Base-by-base conservation (phyloP, 148 eudicot species). In the Limonium bicolor region DNA sequence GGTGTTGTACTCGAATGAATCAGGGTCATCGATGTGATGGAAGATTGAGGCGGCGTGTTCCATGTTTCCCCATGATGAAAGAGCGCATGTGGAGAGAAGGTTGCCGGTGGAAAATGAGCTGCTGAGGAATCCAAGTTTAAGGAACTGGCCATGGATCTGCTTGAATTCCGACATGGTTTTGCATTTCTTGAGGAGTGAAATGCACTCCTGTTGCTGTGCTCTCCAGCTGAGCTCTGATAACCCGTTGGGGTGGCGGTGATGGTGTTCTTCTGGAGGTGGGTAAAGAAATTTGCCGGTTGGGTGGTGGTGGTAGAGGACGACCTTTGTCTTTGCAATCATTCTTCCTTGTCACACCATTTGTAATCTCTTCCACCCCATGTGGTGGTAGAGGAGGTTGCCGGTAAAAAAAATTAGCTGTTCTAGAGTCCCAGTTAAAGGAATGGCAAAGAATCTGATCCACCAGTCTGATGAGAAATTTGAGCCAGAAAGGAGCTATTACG, bases 41-140 rank as follows among this genome's bases (percentile, higher is more conserved):
- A 78, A 74, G 11, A 78, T 65, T 25, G 62, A 67, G 43, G 60
- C 49, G 6, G 86, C 74, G 41, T 74, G 70, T 35, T 62, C 70
- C 72, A 78, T 73, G 60, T 59, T 70, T 31, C 74, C 70, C 77
- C 77, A 74, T 20, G 19, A 53, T 9, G 86, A 70, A 2, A 67
- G 49, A 22, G 77, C 77, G 62, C 80, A 73, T 32, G 69, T 70
- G 3, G 66, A 24, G 9, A 70, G 14, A 31, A 78, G 71, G 54
- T 57, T 70, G 51, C 70, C 59, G 35, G 70, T 59, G 44, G 67
- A 67, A 27, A 61, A 62, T 25, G 72, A 51, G 54, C 62, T 68
- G 36, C 60, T 36, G 55, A 67, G 56, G 21, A 70, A 48, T 5
- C 74, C 86, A 20, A 59, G 20, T 40, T 63, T 71, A 2, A 74